phyloP scores from a whole-genome alignment of 2,329 filamentous ascomycete species.

The Trichoderma sp. region DNA sequence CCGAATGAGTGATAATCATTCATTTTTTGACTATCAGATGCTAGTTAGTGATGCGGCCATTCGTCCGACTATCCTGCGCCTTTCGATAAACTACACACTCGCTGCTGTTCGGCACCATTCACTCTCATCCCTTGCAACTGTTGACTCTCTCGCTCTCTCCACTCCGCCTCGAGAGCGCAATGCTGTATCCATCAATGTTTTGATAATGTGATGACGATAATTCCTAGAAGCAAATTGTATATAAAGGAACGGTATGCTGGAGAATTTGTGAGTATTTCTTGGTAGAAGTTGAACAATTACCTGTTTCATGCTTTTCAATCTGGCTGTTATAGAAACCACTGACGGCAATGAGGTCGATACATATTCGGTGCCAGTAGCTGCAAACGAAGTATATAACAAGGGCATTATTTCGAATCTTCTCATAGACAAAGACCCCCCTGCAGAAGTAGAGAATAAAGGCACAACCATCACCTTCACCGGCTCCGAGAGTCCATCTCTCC shows the following conservation, averaged over 20 bases:
- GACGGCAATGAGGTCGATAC: neutral
- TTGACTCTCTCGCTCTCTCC: neutral
- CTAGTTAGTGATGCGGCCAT: neutral
- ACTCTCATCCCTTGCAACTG: neutral
- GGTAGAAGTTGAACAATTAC: too few species aligned
- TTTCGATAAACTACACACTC: neutral
- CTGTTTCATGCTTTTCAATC: neutral
- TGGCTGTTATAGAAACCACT: neutral
- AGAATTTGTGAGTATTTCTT: neutral
- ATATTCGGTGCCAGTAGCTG: conserved; percentile 9
- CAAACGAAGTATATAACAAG: neutral
- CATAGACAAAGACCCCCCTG: neutral
- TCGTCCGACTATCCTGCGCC: neutral
- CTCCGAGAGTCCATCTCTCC: conserved; percentile 31
- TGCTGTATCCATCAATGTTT: neutral
- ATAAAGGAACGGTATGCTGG: neutral
- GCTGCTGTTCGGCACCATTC: neutral
- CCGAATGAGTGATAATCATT: too few species aligned
- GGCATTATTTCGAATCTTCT: conserved; percentile 3
- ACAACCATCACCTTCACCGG: conserved; percentile 7
- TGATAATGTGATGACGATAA: neutral
- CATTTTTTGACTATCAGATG: too few species aligned
- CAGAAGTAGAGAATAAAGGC: neutral
- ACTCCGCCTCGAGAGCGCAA: neutral
- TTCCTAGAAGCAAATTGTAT: neutral